These are phyloP conservation scores for Adansonia digitata DNA, from an alignment of 345 rosid genomes.

Conservation along the genomic window DNA sequence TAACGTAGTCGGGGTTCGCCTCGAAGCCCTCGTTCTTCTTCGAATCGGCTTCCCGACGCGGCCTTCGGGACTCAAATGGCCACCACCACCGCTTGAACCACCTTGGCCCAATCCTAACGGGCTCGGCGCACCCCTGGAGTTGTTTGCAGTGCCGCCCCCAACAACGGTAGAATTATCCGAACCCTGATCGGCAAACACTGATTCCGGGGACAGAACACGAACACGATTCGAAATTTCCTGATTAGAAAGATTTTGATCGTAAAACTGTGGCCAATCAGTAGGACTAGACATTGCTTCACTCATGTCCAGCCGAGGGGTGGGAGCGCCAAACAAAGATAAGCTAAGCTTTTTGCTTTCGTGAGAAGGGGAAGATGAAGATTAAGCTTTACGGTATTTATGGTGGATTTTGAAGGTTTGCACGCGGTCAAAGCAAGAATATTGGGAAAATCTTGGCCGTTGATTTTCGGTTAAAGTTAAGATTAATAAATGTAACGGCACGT, in stretches of 20 bases:
- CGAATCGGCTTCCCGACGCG: slow-evolving; percentile 76
- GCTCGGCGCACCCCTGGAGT: slow-evolving; percentile 8
- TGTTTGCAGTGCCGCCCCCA: too few species aligned
- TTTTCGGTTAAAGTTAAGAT: background rate
- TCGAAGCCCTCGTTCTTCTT: slow-evolving; percentile 86
- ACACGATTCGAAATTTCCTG: slow-evolving; percentile 13
- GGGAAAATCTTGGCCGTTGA: slow-evolving; percentile 28
- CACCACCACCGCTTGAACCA: slow-evolving; percentile 5
- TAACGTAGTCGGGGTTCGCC: slow-evolving; percentile 93
- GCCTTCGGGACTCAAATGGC: slow-evolving; percentile 63
- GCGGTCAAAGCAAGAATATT: slow-evolving; percentile 35
- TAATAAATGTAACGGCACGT: background rate
- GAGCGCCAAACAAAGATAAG: background rate
- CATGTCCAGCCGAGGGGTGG: too few species aligned
- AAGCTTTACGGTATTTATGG: slow-evolving; percentile 29
- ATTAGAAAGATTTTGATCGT: slow-evolving; percentile 36
- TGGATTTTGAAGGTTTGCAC: slow-evolving; percentile 28
- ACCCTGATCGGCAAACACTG: slow-evolving; percentile 1
- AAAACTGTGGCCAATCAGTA: slow-evolving; percentile 62
- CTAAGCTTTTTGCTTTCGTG: background rate
- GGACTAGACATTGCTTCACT: slow-evolving; percentile 57
- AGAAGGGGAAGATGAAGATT: slow-evolving; percentile 14
- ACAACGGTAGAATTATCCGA: slow-evolving; percentile 20
- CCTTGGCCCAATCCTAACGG: slow-evolving; percentile 6
- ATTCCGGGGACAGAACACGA: background rate